Evolutionary conservation across 2,329 filamentous ascomycete species (phyloP).

Genomic region (Monilinia aucupariae): DNA sequence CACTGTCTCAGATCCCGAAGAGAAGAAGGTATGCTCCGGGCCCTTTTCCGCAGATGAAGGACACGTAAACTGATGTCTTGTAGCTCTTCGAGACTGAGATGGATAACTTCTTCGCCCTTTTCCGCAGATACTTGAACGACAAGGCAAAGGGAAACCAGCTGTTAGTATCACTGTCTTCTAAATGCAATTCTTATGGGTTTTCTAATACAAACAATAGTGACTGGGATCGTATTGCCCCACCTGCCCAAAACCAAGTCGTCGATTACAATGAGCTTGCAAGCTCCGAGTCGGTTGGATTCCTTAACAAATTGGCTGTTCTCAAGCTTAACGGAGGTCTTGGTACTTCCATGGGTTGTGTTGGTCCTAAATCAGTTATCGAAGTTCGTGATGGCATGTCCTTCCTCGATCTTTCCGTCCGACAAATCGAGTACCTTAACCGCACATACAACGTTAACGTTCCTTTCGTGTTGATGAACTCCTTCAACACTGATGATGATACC

Average conservation of each 20-base stretch:
- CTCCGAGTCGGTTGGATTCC: conserved; percentile 84
- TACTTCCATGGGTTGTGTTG: conserved; percentile 99
- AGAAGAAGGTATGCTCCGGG: conserved; percentile 66
- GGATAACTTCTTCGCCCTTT: conserved; percentile 99
- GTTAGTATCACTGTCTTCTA: conserved; percentile 41
- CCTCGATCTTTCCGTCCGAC: conserved; percentile 94
- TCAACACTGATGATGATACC: conserved; percentile 98
- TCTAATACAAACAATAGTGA: conserved; percentile 51
- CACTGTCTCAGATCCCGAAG: conserved; percentile 72
- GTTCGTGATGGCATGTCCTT: conserved; percentile 99
- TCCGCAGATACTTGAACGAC: conserved; percentile 96
- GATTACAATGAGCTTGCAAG: conserved; percentile 88
- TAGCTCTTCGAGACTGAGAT: conserved; percentile 97
- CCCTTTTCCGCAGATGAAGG: neutral
- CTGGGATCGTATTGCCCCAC: conserved; percentile 95
- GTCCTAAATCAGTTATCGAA: conserved; percentile 98
- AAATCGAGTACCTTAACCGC: conserved; percentile 98
- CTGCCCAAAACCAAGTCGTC: conserved; percentile 88
- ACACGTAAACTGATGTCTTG: conserved; percentile 15
- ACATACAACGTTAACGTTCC: conserved; percentile 96
- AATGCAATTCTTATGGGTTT: conserved; percentile 9
- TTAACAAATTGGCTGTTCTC: conserved; percentile 95
- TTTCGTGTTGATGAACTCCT: conserved; percentile 99
- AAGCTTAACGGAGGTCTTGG: conserved; percentile 99
- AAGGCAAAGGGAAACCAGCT: conserved; percentile 95